Evolutionary conservation across 305 asterid genomes (phyloP).

Genomic region (Fraxinus angustifolia): DNA sequence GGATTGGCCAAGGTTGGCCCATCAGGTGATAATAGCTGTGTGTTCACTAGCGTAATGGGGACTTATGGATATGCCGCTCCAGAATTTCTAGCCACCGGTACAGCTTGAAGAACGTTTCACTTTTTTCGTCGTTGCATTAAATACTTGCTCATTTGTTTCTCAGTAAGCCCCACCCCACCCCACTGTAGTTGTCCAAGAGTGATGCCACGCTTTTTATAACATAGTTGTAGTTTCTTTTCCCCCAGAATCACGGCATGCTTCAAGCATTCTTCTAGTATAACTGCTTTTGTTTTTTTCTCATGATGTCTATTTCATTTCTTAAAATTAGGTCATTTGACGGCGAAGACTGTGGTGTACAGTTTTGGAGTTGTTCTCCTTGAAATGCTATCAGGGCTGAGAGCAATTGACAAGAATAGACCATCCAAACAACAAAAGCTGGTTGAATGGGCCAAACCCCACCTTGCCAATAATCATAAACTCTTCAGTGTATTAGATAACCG

Average conservation of each 20-base stretch:
- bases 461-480: conserved; percentile 45
- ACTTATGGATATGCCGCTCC: conserved; percentile 82
- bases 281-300: background rate
- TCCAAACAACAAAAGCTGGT: conserved; percentile 46
- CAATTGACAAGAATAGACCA: conserved; percentile 50
- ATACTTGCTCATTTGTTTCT: background rate
- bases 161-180: no score
- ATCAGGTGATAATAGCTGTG: conserved; percentile 52
- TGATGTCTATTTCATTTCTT: background rate
- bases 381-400: conserved; percentile 47
- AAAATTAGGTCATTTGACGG: conserved; percentile 42
- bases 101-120: background rate
- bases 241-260: background rate
- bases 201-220: background rate
- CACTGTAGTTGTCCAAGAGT: background rate
- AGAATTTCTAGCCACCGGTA: conserved; percentile 65
- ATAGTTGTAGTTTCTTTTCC: background rate
- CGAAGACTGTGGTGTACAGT: conserved; percentile 56
- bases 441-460: conserved; percentile 50
- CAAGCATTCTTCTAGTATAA: background rate
- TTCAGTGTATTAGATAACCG: conserved; percentile 52
- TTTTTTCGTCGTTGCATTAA: background rate
- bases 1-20: conserved; percentile 75
- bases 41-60: conserved; percentile 56
- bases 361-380: conserved; percentile 58